These are phyloP conservation scores for Entomortierella parvispora DNA, from an alignment of 192 early-diverging fungal species.

Conservation along the genomic window DNA sequence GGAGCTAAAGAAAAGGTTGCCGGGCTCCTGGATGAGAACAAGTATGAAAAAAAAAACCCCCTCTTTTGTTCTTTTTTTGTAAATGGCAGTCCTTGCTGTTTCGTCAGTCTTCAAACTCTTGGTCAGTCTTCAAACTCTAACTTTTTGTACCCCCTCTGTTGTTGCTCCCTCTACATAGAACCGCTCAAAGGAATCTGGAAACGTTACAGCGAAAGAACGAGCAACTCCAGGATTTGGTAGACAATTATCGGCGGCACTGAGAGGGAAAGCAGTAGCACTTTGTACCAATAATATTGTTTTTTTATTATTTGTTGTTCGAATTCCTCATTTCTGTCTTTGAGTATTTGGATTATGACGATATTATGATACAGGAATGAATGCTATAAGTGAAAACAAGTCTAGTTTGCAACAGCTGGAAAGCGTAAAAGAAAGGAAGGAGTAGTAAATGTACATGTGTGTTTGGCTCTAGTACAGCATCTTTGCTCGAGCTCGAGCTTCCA, in stretches of 20 bases:
- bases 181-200: slow-evolving; percentile 46
- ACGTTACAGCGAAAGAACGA: slow-evolving; percentile 39
- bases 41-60: slow-evolving; percentile 24
- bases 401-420: too few species aligned
- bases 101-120: background rate
- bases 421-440: too few species aligned
- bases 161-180: slow-evolving; percentile 10
- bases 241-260: background rate
- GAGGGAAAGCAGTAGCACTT: too few species aligned
- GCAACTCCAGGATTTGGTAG: slow-evolving; percentile 46
- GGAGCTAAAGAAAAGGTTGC: slow-evolving; percentile 54
- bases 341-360: too few species aligned
- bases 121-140: background rate
- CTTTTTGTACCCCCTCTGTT: background rate
- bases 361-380: too few species aligned
- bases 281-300: too few species aligned
- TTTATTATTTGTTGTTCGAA: too few species aligned
- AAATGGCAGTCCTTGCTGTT: background rate
- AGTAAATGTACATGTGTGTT: background rate
- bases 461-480: slow-evolving; percentile 35
- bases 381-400: too few species aligned
- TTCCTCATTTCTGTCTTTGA: too few species aligned
- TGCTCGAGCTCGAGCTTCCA: slow-evolving; percentile 36
- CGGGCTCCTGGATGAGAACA: slow-evolving; percentile 39
- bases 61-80: background rate